Evolutionary conservation across 352 stramenopile genomes (phyloP).

Genomic region (Globisporangium uncinulatum): DNA sequence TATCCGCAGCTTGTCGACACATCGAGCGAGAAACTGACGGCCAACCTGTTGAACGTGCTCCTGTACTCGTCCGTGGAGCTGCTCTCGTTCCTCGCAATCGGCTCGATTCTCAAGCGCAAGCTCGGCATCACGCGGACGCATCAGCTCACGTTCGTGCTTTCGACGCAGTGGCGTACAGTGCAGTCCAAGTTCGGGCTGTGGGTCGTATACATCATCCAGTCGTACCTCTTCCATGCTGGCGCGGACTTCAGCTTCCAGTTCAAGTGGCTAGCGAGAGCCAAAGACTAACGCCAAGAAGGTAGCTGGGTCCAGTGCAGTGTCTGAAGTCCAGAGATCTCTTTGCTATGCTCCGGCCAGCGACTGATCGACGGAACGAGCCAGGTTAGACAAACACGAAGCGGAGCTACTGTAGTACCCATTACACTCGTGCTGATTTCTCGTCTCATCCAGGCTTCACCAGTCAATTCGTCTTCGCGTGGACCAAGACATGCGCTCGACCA

Average conservation of each 20-base stretch:
- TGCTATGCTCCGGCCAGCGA: too few relatives aligned
- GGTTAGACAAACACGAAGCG: too few relatives aligned
- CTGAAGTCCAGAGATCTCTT: too few relatives aligned
- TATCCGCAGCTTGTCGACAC: constrained; percentile 4
- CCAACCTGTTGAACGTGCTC: constrained; percentile 12
- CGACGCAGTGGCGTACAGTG: constrained; percentile 13
- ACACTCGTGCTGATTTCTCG: too few relatives aligned
- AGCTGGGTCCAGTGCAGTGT: too few relatives aligned
- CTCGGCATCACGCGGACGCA: constrained; percentile 10
- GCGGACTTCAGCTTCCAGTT: constrained; percentile 7
- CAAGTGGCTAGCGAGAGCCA: not conserved
- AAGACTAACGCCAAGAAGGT: too few relatives aligned
- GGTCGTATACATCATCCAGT: constrained; percentile 9
- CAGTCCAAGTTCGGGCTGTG: constrained; percentile 21
- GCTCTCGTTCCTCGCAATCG: constrained; percentile 14
- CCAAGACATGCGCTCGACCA: not conserved
- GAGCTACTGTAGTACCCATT: too few relatives aligned
- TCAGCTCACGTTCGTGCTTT: constrained; percentile 7
- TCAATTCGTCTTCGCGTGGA: not conserved
- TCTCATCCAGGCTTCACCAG: too few relatives aligned
- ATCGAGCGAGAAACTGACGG: not conserved
- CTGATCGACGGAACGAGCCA: too few relatives aligned
- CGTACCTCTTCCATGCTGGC: constrained; percentile 7
- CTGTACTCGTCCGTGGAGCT: constrained; percentile 20
- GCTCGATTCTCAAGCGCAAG: constrained; percentile 11